A percentile compares a stretch with the other conserved stretches of the same genome.
Conservation (phyloP, 2,329 filamentous ascomycete genomes). For the Monilinia vaccinii-corymbosi region DNA sequence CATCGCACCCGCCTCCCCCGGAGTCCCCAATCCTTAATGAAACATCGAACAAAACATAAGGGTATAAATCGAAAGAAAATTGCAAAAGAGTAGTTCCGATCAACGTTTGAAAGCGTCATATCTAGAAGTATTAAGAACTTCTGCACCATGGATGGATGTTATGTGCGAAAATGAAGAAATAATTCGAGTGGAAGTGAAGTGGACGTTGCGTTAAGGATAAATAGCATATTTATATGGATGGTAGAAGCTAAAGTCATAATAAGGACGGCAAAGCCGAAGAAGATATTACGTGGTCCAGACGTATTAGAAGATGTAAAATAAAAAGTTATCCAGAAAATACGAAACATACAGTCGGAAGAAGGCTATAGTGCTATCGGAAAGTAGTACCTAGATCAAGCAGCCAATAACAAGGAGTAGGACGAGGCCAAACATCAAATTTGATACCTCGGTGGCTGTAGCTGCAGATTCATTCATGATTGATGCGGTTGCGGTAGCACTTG, state of each 20-base stretch:
- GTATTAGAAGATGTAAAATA: slow-evolving; percentile 7
- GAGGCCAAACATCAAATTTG: slow-evolving; percentile 4
- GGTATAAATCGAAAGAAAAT: slow-evolving; percentile 3
- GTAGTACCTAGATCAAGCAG: neutral
- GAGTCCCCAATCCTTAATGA: neutral
- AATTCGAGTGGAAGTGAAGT: neutral
- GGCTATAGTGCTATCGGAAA: neutral
- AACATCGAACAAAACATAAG: neutral
- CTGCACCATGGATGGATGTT: neutral
- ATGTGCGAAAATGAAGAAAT: neutral
- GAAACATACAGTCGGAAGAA: neutral
- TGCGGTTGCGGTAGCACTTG: neutral
- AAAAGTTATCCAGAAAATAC: neutral
- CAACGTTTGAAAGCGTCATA: neutral
- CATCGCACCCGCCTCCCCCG: neutral
- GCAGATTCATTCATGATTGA: slow-evolving; percentile 1
- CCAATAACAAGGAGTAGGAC: slow-evolving; percentile 1
- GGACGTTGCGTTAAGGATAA: neutral
- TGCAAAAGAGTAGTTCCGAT: neutral
- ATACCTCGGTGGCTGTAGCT: neutral
- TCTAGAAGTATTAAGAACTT: neutral
- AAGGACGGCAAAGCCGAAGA: neutral
- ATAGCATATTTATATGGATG: slow-evolving; percentile 1
- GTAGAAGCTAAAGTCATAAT: neutral
- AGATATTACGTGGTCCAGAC: slow-evolving; percentile 9